Conservation (phyloP, 768 basidiomycete genomes). For the Aureoboletus auriporus region DNA sequence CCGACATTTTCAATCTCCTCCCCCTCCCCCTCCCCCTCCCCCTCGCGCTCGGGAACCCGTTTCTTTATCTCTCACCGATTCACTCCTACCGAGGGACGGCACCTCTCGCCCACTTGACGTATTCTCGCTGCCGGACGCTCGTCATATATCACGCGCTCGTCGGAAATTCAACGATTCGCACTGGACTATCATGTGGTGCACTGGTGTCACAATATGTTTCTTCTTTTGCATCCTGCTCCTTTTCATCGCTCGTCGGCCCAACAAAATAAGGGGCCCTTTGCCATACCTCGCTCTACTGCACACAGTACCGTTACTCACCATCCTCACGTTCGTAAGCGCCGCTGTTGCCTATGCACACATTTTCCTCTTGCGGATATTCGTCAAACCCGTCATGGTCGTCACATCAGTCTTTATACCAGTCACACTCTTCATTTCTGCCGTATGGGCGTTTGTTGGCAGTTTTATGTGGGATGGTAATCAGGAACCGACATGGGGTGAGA, state of each 20-base stretch:
- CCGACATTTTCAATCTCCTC: constrained; percentile 27
- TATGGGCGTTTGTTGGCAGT: constrained; percentile 81
- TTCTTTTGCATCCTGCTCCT: constrained; percentile 64
- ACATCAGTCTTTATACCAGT: constrained; percentile 75
- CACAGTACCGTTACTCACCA: constrained; percentile 72
- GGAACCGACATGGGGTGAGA: constrained; percentile 79
- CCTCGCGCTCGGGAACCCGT: constrained; percentile 43
- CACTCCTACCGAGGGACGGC: constrained; percentile 73
- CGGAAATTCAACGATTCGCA: constrained; percentile 71
- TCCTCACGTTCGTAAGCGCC: constrained; percentile 69
- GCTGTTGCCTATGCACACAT: constrained; percentile 70
- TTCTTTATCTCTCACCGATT: constrained; percentile 74
- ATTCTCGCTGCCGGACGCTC: constrained; percentile 76
- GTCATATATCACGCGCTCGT: constrained; percentile 56
- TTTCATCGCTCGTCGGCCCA: constrained; percentile 50
- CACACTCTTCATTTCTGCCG: constrained; percentile 65
- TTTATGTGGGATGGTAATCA: constrained; percentile 55
- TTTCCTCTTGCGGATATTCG: constrained; percentile 73
- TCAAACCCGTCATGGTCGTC: constrained; percentile 76
- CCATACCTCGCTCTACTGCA: constrained; percentile 73
- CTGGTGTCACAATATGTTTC: constrained; percentile 54
- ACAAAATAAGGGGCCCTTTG: constrained; percentile 19
- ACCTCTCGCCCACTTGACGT: constrained; percentile 58
- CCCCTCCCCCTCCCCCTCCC: constrained; percentile 34
- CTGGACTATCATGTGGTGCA: constrained; percentile 68